Evolutionary conservation across 192 early-diverging fungal species (phyloP).

Genomic region (Entomortierella parvispora): DNA sequence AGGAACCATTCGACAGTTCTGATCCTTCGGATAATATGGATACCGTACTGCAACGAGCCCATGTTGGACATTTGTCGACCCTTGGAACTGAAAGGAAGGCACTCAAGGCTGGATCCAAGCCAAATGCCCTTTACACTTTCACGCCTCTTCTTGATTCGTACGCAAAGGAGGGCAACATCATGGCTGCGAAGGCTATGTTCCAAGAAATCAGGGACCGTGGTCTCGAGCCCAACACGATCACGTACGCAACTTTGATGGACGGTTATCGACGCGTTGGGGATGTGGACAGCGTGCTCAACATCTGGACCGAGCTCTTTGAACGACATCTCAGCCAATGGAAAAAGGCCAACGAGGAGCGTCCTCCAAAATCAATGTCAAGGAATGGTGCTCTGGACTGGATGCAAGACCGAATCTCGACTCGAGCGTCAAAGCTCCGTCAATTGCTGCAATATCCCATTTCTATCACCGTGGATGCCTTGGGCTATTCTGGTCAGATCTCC

Average conservation of each 20-base stretch:
- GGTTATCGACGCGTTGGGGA: constrained; percentile 51
- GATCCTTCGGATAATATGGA: too few species aligned
- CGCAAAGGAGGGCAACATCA: constrained; percentile 30
- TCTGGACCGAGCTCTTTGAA: constrained; percentile 57
- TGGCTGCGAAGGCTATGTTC: constrained; percentile 50
- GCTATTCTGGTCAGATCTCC: constrained; percentile 27
- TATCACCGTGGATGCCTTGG: constrained; percentile 56
- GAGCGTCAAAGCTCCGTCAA: constrained; percentile 9
- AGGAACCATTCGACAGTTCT: constrained; percentile 16
- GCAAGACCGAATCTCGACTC: constrained; percentile 24
- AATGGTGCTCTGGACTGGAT: background rate
- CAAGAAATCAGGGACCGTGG: constrained; percentile 51
- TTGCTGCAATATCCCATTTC: constrained; percentile 54
- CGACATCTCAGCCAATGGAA: constrained; percentile 6
- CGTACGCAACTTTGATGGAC: constrained; percentile 61
- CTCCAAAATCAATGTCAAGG: too few species aligned
- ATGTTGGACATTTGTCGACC: constrained; percentile 19
- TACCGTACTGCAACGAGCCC: background rate
- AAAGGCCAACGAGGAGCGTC: background rate
- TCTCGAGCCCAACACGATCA: constrained; percentile 32
- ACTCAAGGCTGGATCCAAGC: constrained; percentile 12
- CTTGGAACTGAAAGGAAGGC: constrained; percentile 42
- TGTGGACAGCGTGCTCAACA: constrained; percentile 53
- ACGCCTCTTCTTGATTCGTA: constrained; percentile 58
- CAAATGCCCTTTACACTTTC: constrained; percentile 49